Percentiles rank a stretch among this genome's conserved stretches.
Conservation (phyloP, 257 asterid genomes). For the Handroanthus guayacan region DNA sequence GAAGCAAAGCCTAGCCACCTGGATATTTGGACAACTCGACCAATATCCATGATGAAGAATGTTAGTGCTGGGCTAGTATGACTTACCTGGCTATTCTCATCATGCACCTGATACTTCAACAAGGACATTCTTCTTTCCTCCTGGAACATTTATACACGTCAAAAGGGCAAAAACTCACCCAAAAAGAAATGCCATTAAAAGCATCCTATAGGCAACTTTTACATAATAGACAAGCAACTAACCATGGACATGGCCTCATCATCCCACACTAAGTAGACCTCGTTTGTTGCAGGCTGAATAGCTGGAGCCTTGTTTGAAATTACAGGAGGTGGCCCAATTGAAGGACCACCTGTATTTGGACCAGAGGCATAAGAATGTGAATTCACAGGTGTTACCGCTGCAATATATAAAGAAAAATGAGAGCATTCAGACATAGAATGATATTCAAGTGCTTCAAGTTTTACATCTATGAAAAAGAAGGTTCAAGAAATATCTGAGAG, state of each 20-base stretch:
- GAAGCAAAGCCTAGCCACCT: slow-evolving; percentile 59
- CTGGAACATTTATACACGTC: slow-evolving; percentile 44
- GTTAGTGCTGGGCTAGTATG: slow-evolving; percentile 45
- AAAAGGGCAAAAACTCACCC: slow-evolving; percentile 20
- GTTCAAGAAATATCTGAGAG: neutral
- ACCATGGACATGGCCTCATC: slow-evolving; percentile 99
- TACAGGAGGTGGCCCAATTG: slow-evolving; percentile 96
- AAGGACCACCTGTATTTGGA: slow-evolving; percentile 94
- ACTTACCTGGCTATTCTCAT: slow-evolving; percentile 99
- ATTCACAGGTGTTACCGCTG: slow-evolving; percentile 54
- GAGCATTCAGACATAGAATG: slow-evolving; percentile 21
- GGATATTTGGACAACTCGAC: slow-evolving; percentile 58
- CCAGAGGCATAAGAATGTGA: slow-evolving; percentile 97
- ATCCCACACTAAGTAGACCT: slow-evolving; percentile 98
- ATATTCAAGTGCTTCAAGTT: slow-evolving; percentile 3
- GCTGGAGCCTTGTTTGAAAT: slow-evolving; percentile 95
- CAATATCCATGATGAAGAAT: slow-evolving; percentile 46
- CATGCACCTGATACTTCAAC: slow-evolving; percentile 98
- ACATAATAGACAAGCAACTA: slow-evolving; percentile 38
- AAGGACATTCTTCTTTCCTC: slow-evolving; percentile 99
- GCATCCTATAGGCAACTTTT: slow-evolving; percentile 10
- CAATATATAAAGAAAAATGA: slow-evolving; percentile 3
- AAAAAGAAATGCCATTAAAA: slow-evolving; percentile 9
- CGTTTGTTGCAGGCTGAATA: slow-evolving; percentile 79
- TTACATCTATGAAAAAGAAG: neutral